These are phyloP conservation scores for Cladosporium sp. DNA, from an alignment of 2,329 filamentous ascomycete species.

Conservation along the genomic window DNA sequence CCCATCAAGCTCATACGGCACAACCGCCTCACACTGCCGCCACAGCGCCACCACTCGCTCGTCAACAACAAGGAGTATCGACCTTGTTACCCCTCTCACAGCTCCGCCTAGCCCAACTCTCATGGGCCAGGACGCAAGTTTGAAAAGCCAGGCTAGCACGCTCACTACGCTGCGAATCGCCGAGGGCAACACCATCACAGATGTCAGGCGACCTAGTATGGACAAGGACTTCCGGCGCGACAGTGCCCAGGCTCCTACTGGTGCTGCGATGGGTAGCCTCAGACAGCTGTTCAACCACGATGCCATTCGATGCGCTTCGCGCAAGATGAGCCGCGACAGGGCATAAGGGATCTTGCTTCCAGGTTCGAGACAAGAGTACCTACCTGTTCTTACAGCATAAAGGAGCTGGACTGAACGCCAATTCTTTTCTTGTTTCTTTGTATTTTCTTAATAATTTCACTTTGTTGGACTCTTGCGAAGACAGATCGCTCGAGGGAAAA, in stretches of 20 bases:
- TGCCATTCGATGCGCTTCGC: constrained; percentile 27
- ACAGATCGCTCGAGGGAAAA: neutral
- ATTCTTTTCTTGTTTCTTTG: neutral
- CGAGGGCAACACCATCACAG: constrained; percentile 18
- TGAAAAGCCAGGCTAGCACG: constrained; percentile 31
- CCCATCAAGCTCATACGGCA: constrained; percentile 42
- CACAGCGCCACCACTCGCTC: constrained; percentile 38
- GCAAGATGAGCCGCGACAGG: neutral
- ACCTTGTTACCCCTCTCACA: constrained; percentile 42
- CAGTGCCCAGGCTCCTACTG: neutral
- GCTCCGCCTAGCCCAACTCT: constrained; percentile 23
- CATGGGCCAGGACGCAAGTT: constrained; percentile 22
- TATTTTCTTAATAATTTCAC: neutral
- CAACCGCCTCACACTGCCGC: constrained; percentile 37
- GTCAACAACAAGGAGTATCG: constrained; percentile 29
- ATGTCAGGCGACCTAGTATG: neutral
- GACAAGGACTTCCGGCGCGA: neutral
- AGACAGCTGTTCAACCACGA: constrained; percentile 33
- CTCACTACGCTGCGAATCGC: constrained; percentile 28
- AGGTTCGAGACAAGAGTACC: neutral
- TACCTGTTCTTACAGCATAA: neutral
- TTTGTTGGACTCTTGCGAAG: neutral
- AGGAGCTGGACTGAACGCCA: neutral
- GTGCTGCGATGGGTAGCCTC: constrained; percentile 22
- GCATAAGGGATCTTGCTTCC: neutral